Evolutionary conservation across 202 grass and related monocot genomes (phyloP).

Genomic region (Cymbopogon flexuosus): DNA sequence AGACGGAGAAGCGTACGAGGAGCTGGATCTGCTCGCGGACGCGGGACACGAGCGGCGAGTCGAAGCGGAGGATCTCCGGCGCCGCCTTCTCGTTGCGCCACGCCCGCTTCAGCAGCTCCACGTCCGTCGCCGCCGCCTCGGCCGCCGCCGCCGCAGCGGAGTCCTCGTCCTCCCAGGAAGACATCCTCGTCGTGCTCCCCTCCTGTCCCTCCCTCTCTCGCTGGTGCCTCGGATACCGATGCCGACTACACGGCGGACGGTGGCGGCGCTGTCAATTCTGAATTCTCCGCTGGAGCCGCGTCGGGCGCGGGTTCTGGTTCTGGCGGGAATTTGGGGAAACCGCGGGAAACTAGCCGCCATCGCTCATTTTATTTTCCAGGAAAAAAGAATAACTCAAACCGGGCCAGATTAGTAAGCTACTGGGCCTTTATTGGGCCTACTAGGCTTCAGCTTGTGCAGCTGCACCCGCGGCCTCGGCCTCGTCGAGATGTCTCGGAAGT

Average conservation of each 20-base stretch:
- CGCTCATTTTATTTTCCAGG: not conserved
- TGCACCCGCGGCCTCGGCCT: not conserved
- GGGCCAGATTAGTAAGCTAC: not conserved
- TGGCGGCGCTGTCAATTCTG: not conserved
- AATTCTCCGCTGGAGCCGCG: too few relatives aligned
- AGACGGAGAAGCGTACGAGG: slow-evolving; percentile 31
- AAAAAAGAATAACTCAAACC: not conserved
- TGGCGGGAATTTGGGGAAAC: slow-evolving; percentile 8
- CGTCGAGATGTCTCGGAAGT: not conserved
- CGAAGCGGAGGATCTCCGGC: slow-evolving; percentile 75
- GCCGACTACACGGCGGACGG: not conserved
- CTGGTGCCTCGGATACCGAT: not conserved
- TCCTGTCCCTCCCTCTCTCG: not conserved
- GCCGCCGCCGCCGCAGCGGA: not conserved
- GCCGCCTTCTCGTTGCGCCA: slow-evolving; percentile 91
- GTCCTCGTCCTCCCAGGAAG: slow-evolving; percentile 54
- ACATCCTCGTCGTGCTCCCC: not conserved
- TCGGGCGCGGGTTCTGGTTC: not conserved
- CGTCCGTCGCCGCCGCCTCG: slow-evolving; percentile 49
- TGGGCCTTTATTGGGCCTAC: not conserved
- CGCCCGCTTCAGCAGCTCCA: slow-evolving; percentile 65
- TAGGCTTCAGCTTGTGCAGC: not conserved
- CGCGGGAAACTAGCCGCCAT: slow-evolving; percentile 3
- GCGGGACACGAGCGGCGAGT: slow-evolving; percentile 56
- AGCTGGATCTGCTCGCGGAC: slow-evolving; percentile 84